phyloP scores from a whole-genome alignment of 139 green algal genomes.

The Chlorella vulgaris region DNA sequence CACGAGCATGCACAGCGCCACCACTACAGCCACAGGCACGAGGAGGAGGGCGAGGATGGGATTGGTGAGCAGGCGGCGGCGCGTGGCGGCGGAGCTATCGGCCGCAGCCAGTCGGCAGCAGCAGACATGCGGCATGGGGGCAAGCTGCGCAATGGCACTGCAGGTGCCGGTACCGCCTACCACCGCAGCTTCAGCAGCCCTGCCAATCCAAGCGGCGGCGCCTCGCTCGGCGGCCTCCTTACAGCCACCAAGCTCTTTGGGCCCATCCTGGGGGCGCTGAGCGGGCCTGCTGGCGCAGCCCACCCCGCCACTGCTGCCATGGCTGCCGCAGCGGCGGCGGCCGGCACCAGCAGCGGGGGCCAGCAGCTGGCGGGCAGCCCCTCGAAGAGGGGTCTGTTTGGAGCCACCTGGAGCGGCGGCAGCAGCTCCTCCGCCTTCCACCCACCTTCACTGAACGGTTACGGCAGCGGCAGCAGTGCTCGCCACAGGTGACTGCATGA shows the following conservation, averaged over 20 bases:
- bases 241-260: conserved; percentile 19
- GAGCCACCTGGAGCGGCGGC: neutral
- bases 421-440: neutral
- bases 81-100: neutral
- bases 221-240: neutral
- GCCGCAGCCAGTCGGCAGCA: conserved; percentile 5
- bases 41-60: neutral
- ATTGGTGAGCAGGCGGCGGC: neutral
- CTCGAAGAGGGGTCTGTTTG: neutral
- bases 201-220: neutral
- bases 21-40: neutral
- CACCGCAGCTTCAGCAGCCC: conserved; percentile 21
- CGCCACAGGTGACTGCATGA: neutral
- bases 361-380: neutral
- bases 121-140: conserved; percentile 3
- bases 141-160: neutral
- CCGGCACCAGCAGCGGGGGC: neutral
- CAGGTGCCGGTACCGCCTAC: neutral
- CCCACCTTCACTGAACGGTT: neutral
- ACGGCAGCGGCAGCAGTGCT: neutral
- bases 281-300: neutral
- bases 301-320: neutral
- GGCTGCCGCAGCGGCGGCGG: neutral
- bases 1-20: neutral
- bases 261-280: conserved; percentile 30